Evolutionary conservation across 768 basidiomycete genomes (phyloP).

Genomic region (Strobilomyces dryophilus): DNA sequence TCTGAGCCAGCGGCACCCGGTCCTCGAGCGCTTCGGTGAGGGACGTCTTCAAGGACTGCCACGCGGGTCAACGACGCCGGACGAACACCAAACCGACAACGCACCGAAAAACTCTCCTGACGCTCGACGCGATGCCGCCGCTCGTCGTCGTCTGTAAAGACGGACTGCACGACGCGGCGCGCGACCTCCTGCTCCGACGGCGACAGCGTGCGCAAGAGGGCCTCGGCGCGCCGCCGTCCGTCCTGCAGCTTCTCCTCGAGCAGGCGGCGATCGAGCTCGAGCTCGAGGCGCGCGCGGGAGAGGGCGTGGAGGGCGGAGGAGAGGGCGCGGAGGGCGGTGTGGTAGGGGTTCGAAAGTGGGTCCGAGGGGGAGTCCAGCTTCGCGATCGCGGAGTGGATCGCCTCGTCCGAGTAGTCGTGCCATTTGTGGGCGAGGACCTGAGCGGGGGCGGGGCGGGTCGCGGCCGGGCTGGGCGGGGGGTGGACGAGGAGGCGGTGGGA

Average conservation of each 20-base stretch:
- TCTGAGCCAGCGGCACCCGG: conserved; percentile 37
- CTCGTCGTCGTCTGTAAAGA: conserved; percentile 52
- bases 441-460: conserved; percentile 25
- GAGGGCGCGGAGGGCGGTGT: conserved; percentile 62
- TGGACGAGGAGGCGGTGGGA: conserved; percentile 39
- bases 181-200: conserved; percentile 65
- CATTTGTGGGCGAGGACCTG: conserved; percentile 65
- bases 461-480: conserved; percentile 34
- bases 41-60: conserved; percentile 43
- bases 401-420: conserved; percentile 77
- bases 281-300: conserved; percentile 51
- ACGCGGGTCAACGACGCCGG: neutral
- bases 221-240: conserved; percentile 48
- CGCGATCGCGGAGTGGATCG: conserved; percentile 61
- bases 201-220: conserved; percentile 52
- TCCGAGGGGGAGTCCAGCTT: conserved; percentile 49
- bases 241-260: conserved; percentile 59
- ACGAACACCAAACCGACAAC: conserved; percentile 12
- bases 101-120: conserved; percentile 57
- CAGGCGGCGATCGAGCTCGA: conserved; percentile 54
- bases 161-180: conserved; percentile 57
- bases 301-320: conserved; percentile 64
- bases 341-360: conserved; percentile 52
- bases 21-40: conserved; percentile 48
- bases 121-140: conserved; percentile 45